These are phyloP conservation scores for Carex pumila DNA, from an alignment of 176 grass and related monocot species.

Conservation along the genomic window DNA sequence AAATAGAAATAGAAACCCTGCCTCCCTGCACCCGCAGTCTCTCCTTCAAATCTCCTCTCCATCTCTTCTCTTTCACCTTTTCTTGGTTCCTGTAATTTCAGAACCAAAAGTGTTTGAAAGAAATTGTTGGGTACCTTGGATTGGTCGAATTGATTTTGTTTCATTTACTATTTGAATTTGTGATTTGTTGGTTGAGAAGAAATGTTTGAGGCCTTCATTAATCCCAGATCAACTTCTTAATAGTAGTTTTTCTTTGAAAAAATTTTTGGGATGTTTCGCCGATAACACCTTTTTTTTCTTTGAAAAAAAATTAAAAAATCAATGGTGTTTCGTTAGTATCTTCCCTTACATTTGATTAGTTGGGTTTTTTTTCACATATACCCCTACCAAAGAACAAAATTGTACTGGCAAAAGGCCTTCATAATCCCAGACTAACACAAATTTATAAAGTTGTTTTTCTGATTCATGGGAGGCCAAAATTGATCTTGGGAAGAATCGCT, in stretches of 20 bases:
- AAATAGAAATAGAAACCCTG: too few relatives aligned
- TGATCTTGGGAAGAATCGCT: neutral
- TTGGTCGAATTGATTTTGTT: too few relatives aligned
- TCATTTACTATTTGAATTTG: too few relatives aligned
- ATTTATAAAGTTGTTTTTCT: neutral
- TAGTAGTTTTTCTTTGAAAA: neutral
- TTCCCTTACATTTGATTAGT: neutral
- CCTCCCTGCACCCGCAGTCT: too few relatives aligned
- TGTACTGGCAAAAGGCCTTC: neutral
- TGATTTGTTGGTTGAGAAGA: neutral
- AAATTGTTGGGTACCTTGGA: too few relatives aligned
- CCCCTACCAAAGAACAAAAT: neutral
- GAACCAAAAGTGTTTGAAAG: too few relatives aligned
- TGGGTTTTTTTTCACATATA: neutral
- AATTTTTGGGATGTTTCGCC: neutral
- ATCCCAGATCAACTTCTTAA: neutral
- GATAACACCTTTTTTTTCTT: neutral
- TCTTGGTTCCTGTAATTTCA: too few relatives aligned
- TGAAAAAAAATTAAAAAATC: too few relatives aligned
- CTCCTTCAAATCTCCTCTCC: too few relatives aligned
- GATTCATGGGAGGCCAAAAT: conserved; percentile 14
- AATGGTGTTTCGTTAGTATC: neutral
- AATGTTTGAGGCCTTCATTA: neutral
- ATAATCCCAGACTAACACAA: conserved; percentile 9
- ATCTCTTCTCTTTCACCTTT: too few relatives aligned